A percentile compares a stretch with the other conserved stretches of the same genome.
phyloP scores from a whole-genome alignment of 2,329 filamentous ascomycete genomes.

The Nigrospora sphaerica region DNA sequence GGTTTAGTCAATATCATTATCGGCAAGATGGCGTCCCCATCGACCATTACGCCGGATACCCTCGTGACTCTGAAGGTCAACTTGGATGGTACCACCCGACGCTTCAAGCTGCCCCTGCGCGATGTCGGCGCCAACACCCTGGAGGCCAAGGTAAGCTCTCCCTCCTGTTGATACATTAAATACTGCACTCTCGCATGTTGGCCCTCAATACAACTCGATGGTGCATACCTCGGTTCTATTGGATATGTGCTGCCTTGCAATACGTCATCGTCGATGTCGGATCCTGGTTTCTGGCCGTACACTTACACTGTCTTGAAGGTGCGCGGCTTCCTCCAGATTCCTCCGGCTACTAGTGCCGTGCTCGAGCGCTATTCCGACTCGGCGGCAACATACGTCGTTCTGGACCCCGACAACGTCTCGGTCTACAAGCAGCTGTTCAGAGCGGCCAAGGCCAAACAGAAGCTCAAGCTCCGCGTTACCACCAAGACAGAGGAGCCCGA shows the following conservation, averaged over 20 bases:
- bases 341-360: slow-evolving; percentile 51
- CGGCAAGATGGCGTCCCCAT: slow-evolving; percentile 27
- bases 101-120: slow-evolving; percentile 83
- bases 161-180: slow-evolving; percentile 3
- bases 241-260: too few species aligned
- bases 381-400: slow-evolving; percentile 68
- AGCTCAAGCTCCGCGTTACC: slow-evolving; percentile 80
- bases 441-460: slow-evolving; percentile 95
- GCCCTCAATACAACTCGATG: too few species aligned
- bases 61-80: slow-evolving; percentile 80
- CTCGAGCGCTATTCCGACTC: slow-evolving; percentile 97
- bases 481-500: slow-evolving; percentile 19
- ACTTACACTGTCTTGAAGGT: slow-evolving; percentile 42
- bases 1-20: neutral
- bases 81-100: slow-evolving; percentile 66
- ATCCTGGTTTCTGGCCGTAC: too few species aligned
- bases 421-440: slow-evolving; percentile 97
- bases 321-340: slow-evolving; percentile 59
- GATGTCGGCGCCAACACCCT: slow-evolving; percentile 71
- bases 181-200: too few species aligned
- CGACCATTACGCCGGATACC: slow-evolving; percentile 48
- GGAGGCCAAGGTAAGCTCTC: slow-evolving; percentile 69
- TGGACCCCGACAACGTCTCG: slow-evolving; percentile 68
- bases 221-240: too few species aligned
- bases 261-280: too few species aligned